Evolutionary conservation across 768 basidiomycete genomes (phyloP), one percentile per base, ranked within the genome.

Genomic region (Cubamyces sp.): DNA sequence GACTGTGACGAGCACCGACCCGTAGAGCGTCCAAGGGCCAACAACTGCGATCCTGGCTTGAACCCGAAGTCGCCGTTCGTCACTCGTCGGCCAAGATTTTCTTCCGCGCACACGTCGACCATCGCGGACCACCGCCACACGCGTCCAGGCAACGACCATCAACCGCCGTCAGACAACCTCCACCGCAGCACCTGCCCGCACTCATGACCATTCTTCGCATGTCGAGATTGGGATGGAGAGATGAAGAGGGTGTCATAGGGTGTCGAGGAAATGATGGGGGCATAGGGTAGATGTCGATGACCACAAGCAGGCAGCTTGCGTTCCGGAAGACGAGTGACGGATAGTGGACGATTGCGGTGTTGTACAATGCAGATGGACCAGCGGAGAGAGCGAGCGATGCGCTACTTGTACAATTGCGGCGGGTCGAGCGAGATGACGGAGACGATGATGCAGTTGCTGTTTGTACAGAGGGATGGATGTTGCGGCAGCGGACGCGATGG

Each of bases 351-450:
- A 26, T 16, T 49, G 34, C 34, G 34, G 34, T 34, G 34, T 34
- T 34, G 34, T 34, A 34, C 34, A 34, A 11, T 34, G 34, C 34
- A 34, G 42, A 41, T 23, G 40, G 21, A 11, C 21, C 40, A 26
- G 42, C 15, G 11, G 21, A 43, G 25, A 25, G 5, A 5, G 37
- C 23, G 47, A 40, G 8, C n/a, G 60, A 37, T 50, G 60, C 60
- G 46, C 34, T 49, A 30, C 14, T 56, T 53, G 54, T 53, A 61
- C 60, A 54, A 39, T 61, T 41, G 60, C 46, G 39, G 53, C 19
- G 37, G 21, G 51, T 14, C n/a, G 39, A 28, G 28, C 30, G 41
- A 45, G 49, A 43, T 12, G 57, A 52, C 21, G 41, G 30, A 11
- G 42, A 52, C 42, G 53, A 48, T 46, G 54, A 43, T 48, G 60